Evolutionary conservation across 257 asterid species (phyloP).

Genomic region (Fraxinus excelsior): DNA sequence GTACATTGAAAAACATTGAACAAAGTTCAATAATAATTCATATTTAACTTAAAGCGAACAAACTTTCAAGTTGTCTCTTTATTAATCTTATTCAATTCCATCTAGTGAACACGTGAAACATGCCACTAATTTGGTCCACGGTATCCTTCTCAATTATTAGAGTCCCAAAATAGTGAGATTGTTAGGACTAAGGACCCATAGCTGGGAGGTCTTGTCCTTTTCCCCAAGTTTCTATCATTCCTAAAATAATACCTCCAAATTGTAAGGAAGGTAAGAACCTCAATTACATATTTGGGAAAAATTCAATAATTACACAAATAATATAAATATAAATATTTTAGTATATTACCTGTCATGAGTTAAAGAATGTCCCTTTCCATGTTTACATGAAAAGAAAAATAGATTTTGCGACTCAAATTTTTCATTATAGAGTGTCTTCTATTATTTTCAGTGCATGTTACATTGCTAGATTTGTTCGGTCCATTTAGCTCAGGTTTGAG

Average conservation of each 20-base stretch:
- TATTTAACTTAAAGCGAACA: no score
- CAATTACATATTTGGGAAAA: conserved; percentile 34
- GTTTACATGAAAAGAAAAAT: not conserved
- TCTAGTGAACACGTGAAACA: no score
- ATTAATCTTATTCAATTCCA: no score
- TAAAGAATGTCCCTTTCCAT: conserved; percentile 13
- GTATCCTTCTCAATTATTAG: no score
- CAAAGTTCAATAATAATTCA: no score
- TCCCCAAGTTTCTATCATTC: conserved; percentile 49
- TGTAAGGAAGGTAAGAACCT: conserved; percentile 42
- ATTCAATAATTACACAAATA: conserved; percentile 55
- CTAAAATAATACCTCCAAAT: conserved; percentile 53
- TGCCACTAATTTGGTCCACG: no score
- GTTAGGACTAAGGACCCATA: conserved; percentile 34
- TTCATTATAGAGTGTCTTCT: conserved; percentile 46
- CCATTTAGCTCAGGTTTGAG: no score
- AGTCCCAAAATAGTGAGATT: not conserved
- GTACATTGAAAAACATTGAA: no score
- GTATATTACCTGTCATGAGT: conserved; percentile 48
- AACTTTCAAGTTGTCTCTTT: no score
- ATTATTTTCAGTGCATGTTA: conserved; percentile 32
- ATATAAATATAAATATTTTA: conserved; percentile 30
- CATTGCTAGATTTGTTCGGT: conserved; percentile 41
- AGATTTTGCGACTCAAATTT: conserved; percentile 12
- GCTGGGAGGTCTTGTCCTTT: conserved; percentile 55